Base-by-base conservation (phyloP, 1,139 yeast genomes). In the Blastobotrys aristatus region DNA sequence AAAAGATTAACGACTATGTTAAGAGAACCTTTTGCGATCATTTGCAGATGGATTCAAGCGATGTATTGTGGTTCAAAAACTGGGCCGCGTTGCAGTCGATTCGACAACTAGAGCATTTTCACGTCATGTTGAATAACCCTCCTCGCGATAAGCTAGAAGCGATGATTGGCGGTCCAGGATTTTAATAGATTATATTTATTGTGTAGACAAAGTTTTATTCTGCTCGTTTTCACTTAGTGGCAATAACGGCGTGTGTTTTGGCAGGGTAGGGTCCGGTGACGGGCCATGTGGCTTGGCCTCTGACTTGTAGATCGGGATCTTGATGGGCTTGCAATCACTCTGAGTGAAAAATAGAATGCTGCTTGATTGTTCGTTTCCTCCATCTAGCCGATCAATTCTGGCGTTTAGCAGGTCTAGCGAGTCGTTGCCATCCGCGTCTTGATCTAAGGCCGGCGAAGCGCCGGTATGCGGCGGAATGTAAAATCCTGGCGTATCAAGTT, bases 1-100 rank as follows among this genome's bases (percentile, higher is more conserved):
- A 31, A 0, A 41, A 49, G 26, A 64, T 70, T 24, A 60, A 62
- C 22, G 24, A 40, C 11, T 70, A 59, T 48, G 61, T 70, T n/a
- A 40, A 48, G 4, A 44, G 43, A 1, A 62, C 63, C 4, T 69
- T 69, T 46, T 53, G 52, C 2, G 45, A 50, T 4, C 44, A 50
- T 8, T 49, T 64, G 36, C 63, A 57, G 1, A 48, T 66, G 45
- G 38, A 51, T 0, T 35, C 51, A 3, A 58, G 58, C 1, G 49
- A 59, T 36, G 56, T 68, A 2, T 47, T 61, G 21, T 70, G 74
- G 74, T 70, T 70, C 51, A 69, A 68, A 43, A 70, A 70, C 52
- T 66, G 72, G 60, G 56, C 62, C 1, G 66, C 69, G 3, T 48
- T 70, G 26, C 74, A 70, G 50, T 66, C 71, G 40, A 63, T 70